Evolutionary conservation across 768 basidiomycete species (phyloP), one percentile per base, ranked within the genome.

Genomic region (Leccinum barrowsii): DNA sequence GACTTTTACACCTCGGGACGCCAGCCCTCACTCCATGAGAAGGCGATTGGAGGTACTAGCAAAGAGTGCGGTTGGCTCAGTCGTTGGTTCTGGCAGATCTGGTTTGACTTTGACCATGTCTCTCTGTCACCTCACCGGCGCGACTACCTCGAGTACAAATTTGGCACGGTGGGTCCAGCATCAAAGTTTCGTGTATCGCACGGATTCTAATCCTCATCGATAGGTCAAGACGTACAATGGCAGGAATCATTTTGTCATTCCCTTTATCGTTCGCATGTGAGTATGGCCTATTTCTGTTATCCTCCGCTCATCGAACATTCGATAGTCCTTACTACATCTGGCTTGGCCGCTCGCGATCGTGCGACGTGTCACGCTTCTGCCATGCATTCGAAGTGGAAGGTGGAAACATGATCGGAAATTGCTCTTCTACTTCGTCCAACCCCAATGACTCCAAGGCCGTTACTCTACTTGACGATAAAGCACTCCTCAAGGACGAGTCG

Each of bases 51-150:
- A 1, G 84, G 84, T 0, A 76, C 77, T 22, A 82, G 80, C 59
- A 84, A 84, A 47, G 77, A 81, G 70, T 78, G 84, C 71, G 75
- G 82, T 1, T 90, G 85, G 85, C 74, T 85, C 50, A 79, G 80
- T n/a, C 78, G 87, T 4, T 84, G 85, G 83, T 90, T 90, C 75
- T 90, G 88, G 88, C 84, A 86, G 63, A 85, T 85, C 46, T 89
- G 85, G 85, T 83, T 82, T 62, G 80, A 81, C 59, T 81, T 82
- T 59, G 81, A 82, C 61, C 78, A 80, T 63, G 79, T 85, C 35
- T 81, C 78, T 15, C 70, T 83, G 8, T 78, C 79, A 22, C 82
- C 84, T 7, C 81, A 82, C 26, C 74, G 87, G 34, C 78, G 87
- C 19, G 83, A 86, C 54, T 91, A 90, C 69, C 78, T 91, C 34